Conservation (phyloP, 768 basidiomycete genomes). For the Lenzites betulinus region DNA sequence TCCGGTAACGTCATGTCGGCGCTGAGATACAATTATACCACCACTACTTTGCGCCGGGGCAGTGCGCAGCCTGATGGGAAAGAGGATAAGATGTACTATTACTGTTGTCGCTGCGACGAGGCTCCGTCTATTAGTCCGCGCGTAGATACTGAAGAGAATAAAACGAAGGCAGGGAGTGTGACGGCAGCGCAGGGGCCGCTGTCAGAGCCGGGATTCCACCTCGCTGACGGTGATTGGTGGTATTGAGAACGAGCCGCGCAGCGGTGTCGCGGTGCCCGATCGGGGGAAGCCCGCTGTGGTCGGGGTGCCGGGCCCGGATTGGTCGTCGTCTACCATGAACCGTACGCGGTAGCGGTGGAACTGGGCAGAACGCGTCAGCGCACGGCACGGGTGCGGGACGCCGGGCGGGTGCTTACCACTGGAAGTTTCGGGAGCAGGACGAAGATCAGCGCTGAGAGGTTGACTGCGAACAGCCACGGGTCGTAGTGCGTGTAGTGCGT, state of each 20-base stretch:
- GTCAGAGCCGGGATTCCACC: conserved; percentile 18
- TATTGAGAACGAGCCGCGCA: conserved; percentile 24
- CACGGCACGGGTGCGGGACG: background rate
- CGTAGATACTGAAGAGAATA: conserved; percentile 1
- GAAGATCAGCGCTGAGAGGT: conserved; percentile 77
- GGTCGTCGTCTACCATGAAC: conserved; percentile 62
- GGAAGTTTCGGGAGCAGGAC: conserved; percentile 96
- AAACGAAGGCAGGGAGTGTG: background rate
- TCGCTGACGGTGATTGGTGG: conserved; percentile 41
- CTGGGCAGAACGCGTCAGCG: conserved; percentile 38
- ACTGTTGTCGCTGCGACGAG: background rate
- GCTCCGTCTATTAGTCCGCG: conserved; percentile 16
- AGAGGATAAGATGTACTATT: conserved; percentile 2
- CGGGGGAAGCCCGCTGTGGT: conserved; percentile 57
- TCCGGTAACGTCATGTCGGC: too few relatives aligned
- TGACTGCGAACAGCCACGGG: conserved; percentile 90
- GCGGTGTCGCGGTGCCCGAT: conserved; percentile 48
- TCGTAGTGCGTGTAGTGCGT: conserved; percentile 99
- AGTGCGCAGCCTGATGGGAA: background rate
- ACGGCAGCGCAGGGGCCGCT: too few relatives aligned
- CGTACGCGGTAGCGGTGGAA: conserved; percentile 83
- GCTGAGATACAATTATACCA: background rate
- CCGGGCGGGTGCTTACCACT: conserved; percentile 53
- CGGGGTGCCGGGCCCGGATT: conserved; percentile 69
- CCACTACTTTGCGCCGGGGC: background rate